phyloP scores from a whole-genome alignment of 208 protist genomes.

The Strigomonas galati region DNA sequence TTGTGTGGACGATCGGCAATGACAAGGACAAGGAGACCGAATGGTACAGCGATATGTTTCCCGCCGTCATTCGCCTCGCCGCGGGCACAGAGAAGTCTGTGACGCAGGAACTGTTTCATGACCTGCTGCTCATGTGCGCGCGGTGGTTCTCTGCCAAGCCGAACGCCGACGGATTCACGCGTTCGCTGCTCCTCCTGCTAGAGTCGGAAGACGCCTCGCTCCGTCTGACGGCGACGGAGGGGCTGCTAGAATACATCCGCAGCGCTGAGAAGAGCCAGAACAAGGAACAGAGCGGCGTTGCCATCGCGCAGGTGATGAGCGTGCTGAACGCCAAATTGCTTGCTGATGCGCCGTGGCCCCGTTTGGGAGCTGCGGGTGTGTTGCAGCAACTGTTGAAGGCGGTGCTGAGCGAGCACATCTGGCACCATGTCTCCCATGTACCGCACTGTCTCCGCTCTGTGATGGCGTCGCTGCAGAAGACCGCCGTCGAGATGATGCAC shows the following conservation, averaged over 20 bases:
- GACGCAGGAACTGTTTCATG: constrained; percentile 62
- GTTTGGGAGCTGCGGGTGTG: not conserved
- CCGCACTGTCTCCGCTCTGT: not conserved
- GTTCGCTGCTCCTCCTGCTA: constrained; percentile 9
- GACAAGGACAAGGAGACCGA: constrained; percentile 10
- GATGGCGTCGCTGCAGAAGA: not conserved
- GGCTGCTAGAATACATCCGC: constrained; percentile 13
- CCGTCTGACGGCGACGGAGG: constrained; percentile 10
- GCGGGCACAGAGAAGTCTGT: constrained; percentile 26
- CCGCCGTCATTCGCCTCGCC: constrained; percentile 52
- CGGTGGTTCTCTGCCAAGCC: constrained; percentile 61
- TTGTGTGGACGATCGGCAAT: constrained; percentile 62
- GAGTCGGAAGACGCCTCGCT: constrained; percentile 14
- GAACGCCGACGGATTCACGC: constrained; percentile 1
- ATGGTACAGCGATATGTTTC: constrained; percentile 47
- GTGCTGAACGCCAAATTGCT: not conserved
- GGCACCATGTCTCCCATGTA: not conserved
- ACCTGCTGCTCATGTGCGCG: constrained; percentile 67
- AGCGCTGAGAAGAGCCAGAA: not conserved
- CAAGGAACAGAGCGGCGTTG: not conserved
- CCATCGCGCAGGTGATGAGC: not conserved
- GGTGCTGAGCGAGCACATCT: not conserved
- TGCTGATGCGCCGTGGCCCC: not conserved
- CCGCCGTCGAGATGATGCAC: not conserved
- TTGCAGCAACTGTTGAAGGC: not conserved